Base-by-base conservation (phyloP, 2,329 filamentous ascomycete genomes). In the Xylariaceae sp. region DNA sequence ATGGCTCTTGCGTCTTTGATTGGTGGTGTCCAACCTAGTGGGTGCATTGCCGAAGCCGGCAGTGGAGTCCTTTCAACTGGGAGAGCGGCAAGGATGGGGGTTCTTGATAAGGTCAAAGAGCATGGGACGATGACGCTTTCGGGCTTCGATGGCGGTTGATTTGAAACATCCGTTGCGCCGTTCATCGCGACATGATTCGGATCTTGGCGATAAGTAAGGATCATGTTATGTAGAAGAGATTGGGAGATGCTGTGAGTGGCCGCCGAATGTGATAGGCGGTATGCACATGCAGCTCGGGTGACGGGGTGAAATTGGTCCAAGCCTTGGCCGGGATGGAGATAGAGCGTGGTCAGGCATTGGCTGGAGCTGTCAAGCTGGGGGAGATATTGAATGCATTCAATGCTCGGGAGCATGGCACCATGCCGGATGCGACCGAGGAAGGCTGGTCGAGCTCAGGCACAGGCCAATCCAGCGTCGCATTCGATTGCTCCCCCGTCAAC, bases 311-410 rank as follows among this genome's bases (percentile, higher is more conserved):
- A 45, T 39, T 45, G 28, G 54, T 34, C 28, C 9, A 3, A 34
- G 36, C 55, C 49, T 52, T 57, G 54, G 58, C 60, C 19, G 50
- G 60, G 52, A 19, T 3, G 56, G 59, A 17, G 48, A 58, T n/a
- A n/a, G n/a, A n/a, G n/a, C n/a, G n/a, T n/a, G n/a, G n/a, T n/a
- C n/a, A n/a, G n/a, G n/a, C n/a, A n/a, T n/a, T n/a, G n/a, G n/a
- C n/a, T n/a, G n/a, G n/a, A 54, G 47, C 42, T 12, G 38, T 45
- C 41, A 51, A 51, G 46, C 39, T 45, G 11, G 38, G 44, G 46
- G 39, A 10, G 50, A 47, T 50, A 50, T 31, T 5, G 12, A 31
- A 46, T 48, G 42, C 57, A 61, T 58, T 50, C 12, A 59, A 56
- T 13, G 22, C 10, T 61, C 62, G 22, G 22, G 22, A 28, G 22